Evolutionary conservation across 495 filamentous ascomycete species (phyloP).

Genomic region (Tirmania nivea): DNA sequence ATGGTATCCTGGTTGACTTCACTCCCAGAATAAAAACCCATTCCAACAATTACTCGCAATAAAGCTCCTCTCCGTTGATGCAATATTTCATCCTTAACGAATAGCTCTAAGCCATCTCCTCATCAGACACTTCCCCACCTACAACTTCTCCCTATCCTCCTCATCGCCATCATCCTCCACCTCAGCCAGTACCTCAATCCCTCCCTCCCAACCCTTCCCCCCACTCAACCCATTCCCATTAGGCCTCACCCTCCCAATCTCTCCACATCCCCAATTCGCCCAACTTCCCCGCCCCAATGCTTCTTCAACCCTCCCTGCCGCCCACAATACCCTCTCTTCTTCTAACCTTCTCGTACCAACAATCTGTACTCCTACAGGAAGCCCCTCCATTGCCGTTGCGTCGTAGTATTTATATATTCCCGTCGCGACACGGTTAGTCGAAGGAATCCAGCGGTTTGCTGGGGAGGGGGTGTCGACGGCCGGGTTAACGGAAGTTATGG

Average conservation of each 20-base stretch:
- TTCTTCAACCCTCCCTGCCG: conserved; percentile 17
- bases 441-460: conserved; percentile 26
- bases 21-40: too few species aligned
- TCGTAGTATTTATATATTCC: conserved; percentile 84
- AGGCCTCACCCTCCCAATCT: neutral
- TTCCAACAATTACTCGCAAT: too few species aligned
- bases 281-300: conserved; percentile 12
- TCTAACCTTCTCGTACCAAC: conserved; percentile 56
- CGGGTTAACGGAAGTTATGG: conserved; percentile 65
- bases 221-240: neutral
- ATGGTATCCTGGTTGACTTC: too few species aligned
- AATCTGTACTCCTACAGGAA: conserved; percentile 77
- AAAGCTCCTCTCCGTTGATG: too few species aligned
- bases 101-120: too few species aligned
- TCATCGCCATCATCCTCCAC: too few species aligned
- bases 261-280: conserved; percentile 5
- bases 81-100: too few species aligned
- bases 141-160: too few species aligned
- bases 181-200: neutral
- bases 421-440: conserved; percentile 48
- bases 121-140: too few species aligned
- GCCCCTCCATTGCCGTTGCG: conserved; percentile 58
- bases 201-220: neutral
- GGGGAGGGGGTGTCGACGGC: conserved; percentile 39
- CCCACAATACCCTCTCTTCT: conserved; percentile 70